Evolutionary conservation across 225 moss, liverwort and hornwort genomes (phyloP).

Genomic region (Lunularia cruciata): DNA sequence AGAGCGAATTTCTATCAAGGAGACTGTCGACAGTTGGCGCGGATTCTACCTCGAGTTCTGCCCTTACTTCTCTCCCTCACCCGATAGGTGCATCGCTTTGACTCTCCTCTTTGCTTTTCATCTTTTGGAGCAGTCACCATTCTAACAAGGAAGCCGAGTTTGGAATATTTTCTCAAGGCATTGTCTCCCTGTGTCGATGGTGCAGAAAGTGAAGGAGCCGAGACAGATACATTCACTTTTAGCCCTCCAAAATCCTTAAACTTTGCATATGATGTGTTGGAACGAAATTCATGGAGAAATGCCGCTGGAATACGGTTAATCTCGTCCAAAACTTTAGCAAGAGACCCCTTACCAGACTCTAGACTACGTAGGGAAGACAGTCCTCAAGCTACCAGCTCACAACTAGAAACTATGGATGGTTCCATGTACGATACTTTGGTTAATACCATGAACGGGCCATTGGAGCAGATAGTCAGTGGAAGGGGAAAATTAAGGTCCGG

Average conservation of each 20-base stretch:
- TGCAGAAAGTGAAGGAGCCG: constrained; percentile 44
- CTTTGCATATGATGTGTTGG: constrained; percentile 33
- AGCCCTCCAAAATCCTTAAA: constrained; percentile 35
- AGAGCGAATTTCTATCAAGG: constrained; percentile 34
- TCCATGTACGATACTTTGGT: constrained; percentile 37
- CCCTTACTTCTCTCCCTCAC: constrained; percentile 18
- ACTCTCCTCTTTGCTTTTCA: constrained; percentile 1
- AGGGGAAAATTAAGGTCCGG: constrained; percentile 32
- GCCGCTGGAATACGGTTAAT: constrained; percentile 33
- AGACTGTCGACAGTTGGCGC: constrained; percentile 36
- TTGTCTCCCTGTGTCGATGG: constrained; percentile 30
- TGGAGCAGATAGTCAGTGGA: constrained; percentile 38
- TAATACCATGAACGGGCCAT: constrained; percentile 36
- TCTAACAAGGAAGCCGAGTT: too few species aligned
- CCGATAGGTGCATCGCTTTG: constrained; percentile 31
- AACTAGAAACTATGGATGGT: constrained; percentile 17
- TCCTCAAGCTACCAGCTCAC: constrained; percentile 5
- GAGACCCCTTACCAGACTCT: constrained; percentile 25
- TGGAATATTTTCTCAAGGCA: constrained; percentile 22
- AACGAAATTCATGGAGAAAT: constrained; percentile 35
- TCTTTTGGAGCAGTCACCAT: too few species aligned
- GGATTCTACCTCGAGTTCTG: constrained; percentile 26
- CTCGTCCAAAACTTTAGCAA: constrained; percentile 31
- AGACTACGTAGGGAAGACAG: constrained; percentile 22
- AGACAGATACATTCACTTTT: constrained; percentile 34